Conservation (phyloP, 306 rosid species). For the Cucurbita moschata region DNA sequence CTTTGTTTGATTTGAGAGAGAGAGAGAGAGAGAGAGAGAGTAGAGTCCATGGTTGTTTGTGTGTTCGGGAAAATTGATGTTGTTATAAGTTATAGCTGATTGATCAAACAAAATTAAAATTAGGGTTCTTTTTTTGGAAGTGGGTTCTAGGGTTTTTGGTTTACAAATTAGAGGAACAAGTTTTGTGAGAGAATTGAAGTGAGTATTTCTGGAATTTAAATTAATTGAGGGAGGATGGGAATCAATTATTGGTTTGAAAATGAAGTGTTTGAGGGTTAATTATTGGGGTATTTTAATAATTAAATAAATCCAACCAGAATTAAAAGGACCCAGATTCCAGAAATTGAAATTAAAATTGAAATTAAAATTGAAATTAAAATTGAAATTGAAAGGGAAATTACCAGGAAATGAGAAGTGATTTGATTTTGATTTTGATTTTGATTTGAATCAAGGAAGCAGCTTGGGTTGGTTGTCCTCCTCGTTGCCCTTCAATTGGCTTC, state of each 20-base stretch:
- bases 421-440: no score
- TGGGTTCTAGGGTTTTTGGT: background rate
- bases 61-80: no score
- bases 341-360: no score
- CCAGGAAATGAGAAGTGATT: background rate
- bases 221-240: background rate
- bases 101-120: background rate
- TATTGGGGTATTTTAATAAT: background rate
- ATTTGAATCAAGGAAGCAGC: constrained; percentile 11
- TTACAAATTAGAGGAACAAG: no score
- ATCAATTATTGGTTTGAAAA: background rate
- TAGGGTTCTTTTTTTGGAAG: background rate
- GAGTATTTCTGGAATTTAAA: background rate
- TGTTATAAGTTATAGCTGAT: no score
- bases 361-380: no score
- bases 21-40: constrained; percentile 2
- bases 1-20: constrained; percentile 35
- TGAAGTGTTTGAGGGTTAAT: background rate
- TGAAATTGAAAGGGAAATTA: background rate
- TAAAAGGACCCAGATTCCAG: background rate
- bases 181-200: no score
- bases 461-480: constrained; percentile 20
- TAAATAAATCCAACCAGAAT: background rate
- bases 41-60: background rate
- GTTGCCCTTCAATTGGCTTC: constrained; percentile 22